phyloP scores from a whole-genome alignment of 2,329 filamentous ascomycete genomes.

The Fusarium oligoseptatum region DNA sequence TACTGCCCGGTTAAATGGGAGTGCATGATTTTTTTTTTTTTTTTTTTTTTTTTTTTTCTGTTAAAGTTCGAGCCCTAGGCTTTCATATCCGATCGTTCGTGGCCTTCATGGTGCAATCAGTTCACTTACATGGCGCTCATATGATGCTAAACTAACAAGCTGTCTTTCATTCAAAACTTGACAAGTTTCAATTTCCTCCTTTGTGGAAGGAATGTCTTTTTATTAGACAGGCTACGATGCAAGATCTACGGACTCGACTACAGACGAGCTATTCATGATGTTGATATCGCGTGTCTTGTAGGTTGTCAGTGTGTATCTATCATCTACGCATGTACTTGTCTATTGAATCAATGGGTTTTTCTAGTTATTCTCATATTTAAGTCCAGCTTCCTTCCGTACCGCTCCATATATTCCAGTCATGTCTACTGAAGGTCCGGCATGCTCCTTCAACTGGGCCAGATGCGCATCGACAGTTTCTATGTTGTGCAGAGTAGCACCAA shows the following conservation, averaged over 20 bases:
- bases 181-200: too few species aligned
- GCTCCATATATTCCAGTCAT: slow-evolving; percentile 87
- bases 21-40: too few species aligned
- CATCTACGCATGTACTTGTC: neutral
- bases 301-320: neutral
- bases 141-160: too few species aligned
- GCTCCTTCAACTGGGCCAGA: slow-evolving; percentile 76
- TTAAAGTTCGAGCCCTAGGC: too few species aligned
- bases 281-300: neutral
- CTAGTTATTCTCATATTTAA: slow-evolving; percentile 77
- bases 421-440: slow-evolving; percentile 78
- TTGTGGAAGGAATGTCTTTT: too few species aligned
- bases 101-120: neutral
- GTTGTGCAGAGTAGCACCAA: slow-evolving; percentile 73
- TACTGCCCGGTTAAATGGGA: too few species aligned
- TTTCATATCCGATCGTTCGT: neutral
- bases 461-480: slow-evolving; percentile 78
- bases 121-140: too few species aligned
- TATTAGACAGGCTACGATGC: neutral
- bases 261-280: neutral
- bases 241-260: too few species aligned
- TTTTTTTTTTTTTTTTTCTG: too few species aligned
- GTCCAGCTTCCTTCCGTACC: slow-evolving; percentile 78
- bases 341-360: neutral
- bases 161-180: too few species aligned